Evolutionary conservation across 345 rosid genomes (phyloP).

Genomic region (Lumnitzera littorea): DNA sequence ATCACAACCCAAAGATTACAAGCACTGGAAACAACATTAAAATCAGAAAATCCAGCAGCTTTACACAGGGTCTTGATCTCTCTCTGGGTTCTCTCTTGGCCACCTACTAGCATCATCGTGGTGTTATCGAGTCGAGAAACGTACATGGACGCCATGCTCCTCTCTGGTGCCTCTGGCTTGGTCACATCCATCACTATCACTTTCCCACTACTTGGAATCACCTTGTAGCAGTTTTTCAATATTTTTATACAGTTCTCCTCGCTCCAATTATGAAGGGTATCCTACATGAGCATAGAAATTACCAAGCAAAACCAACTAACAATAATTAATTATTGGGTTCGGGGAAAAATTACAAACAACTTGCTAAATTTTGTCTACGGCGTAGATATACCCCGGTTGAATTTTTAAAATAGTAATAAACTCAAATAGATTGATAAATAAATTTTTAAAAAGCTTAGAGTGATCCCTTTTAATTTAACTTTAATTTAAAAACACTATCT

Average conservation of each 20-base stretch:
- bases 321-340: not conserved
- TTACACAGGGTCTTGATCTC: slow-evolving; percentile 9
- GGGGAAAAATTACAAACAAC: not conserved
- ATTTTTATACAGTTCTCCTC: slow-evolving; percentile 13
- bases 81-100: slow-evolving; percentile 16
- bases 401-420: not conserved
- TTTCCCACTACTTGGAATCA: slow-evolving; percentile 10
- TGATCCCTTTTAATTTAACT: too few species aligned
- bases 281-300: not conserved
- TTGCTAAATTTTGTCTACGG: too few species aligned
- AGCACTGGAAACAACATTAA: not conserved
- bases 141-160: slow-evolving; percentile 6
- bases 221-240: slow-evolving; percentile 19
- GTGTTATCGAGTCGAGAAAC: not conserved
- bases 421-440: not conserved
- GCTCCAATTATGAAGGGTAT: slow-evolving; percentile 14
- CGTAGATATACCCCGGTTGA: too few species aligned
- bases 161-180: slow-evolving; percentile 11
- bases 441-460: too few species aligned
- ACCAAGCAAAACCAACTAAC: not conserved
- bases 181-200: slow-evolving; percentile 1
- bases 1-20: slow-evolving; percentile 5
- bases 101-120: slow-evolving; percentile 7
- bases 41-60: slow-evolving; percentile 12
- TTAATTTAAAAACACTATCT: too few species aligned